Base-by-base conservation (phyloP, 768 basidiomycete species). In the Amyloporia xantha region DNA sequence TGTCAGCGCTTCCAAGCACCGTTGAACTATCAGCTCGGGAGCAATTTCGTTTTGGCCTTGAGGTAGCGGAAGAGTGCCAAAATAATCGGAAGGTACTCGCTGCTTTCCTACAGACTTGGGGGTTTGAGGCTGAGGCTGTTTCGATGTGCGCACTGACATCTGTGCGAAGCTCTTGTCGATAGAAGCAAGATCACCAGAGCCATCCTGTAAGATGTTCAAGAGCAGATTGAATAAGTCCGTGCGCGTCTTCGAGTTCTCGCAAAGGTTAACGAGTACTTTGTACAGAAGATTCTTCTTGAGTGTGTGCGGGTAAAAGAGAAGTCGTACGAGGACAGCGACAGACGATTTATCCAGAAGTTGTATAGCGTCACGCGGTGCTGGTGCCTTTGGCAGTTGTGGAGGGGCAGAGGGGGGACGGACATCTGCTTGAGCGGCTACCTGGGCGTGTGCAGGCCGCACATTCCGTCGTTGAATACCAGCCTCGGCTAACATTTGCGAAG, bases 231-330 rank as follows among this genome's bases (percentile, higher is more conserved):
- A 89, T 20, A 98, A 73, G 57, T 99, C 96, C 4, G 81, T 82
- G 17, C 96, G 79, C 0, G 95, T 93, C 60, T 86, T 90, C 2
- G 81, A 71, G 62, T 99, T 99, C 69, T 98, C 94, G 69, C 93
- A 99, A 6, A 99, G 75, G 62, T 98, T 95, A 54, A 91, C 84
- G 28, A 99, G 81, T 1, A 96, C 84, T 61, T 86, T 88, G 65
- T 91, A 90, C 11, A 99, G 75, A 20, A 88, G 68, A 42, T 79
- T 85, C 69, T 91, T 93, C 68, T 82, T 82, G 51, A 91, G 72
- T 19, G 92, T 84, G 56, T 96, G 91, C 3, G 96, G 96, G 76
- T 92, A 96, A 75, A 99, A 99, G 19, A 99, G 77, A 6, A 98
- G 79, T 44, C 94, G 83, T 36, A 97, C 82, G 15, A 99, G 81